Evolutionary conservation across 768 basidiomycete genomes (phyloP).

Genomic region (Podaxis sp.): DNA sequence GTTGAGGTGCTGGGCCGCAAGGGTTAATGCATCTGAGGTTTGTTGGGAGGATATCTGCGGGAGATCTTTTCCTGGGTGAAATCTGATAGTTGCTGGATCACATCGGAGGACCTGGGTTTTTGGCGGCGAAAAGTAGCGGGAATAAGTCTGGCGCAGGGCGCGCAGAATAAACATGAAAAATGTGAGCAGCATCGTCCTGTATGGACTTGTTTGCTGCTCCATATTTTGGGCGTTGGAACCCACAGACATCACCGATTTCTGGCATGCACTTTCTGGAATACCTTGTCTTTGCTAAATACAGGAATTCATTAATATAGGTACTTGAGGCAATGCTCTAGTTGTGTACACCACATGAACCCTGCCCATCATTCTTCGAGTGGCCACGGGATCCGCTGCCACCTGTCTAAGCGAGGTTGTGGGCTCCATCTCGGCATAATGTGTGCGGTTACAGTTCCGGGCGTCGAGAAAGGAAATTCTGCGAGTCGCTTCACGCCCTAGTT

Average conservation of each 20-base stretch:
- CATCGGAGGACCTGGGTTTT: slow-evolving; percentile 54
- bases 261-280: background rate
- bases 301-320: background rate
- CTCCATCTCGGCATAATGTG: background rate
- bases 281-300: background rate
- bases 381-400: background rate
- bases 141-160: slow-evolving; percentile 30
- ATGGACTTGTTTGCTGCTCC: slow-evolving; percentile 5
- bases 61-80: slow-evolving; percentile 40
- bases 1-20: slow-evolving; percentile 56
- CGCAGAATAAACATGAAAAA: slow-evolving; percentile 29
- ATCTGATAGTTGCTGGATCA: slow-evolving; percentile 62
- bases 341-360: background rate
- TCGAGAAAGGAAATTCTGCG: background rate
- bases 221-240: background rate
- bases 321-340: background rate
- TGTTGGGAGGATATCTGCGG: slow-evolving; percentile 51
- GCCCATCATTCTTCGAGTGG: background rate
- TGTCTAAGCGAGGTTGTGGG: background rate
- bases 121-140: slow-evolving; percentile 23
- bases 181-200: slow-evolving; percentile 11
- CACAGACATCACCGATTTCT: background rate
- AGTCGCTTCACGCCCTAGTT: background rate
- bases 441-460: background rate
- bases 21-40: slow-evolving; percentile 52